Conservation (phyloP, 2,329 filamentous ascomycete species). For the Xylaria hypoxylon region DNA sequence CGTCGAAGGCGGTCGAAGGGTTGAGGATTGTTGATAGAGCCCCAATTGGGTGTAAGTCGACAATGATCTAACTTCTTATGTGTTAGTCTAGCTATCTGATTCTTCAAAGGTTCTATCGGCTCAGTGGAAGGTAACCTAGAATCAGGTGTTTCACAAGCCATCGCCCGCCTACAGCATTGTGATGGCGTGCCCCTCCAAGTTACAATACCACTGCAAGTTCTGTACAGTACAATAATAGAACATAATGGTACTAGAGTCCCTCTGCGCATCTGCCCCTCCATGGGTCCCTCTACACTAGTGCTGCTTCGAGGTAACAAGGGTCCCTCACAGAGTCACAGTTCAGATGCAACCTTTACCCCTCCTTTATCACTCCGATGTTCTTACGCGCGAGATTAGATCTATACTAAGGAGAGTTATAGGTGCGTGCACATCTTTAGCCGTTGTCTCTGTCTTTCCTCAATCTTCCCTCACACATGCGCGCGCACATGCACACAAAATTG, state of each 20-base stretch:
- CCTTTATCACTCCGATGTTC: conserved; percentile 24
- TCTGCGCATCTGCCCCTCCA: conserved; percentile 21
- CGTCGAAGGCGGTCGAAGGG: too few relatives aligned
- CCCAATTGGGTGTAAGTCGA: conserved; percentile 13
- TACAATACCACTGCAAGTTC: not conserved
- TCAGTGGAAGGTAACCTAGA: not conserved
- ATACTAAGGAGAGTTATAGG: too few relatives aligned
- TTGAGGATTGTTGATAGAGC: conserved; percentile 17
- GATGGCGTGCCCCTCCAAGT: conserved; percentile 18
- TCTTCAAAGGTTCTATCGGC: not conserved
- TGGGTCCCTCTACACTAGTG: conserved; percentile 2
- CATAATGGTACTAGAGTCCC: not conserved
- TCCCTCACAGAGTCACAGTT: conserved; percentile 13
- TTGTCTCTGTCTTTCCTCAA: not conserved
- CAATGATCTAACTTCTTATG: conserved; percentile 8
- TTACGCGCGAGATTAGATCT: conserved; percentile 3
- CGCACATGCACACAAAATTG: not conserved
- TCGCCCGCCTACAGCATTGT: conserved; percentile 11
- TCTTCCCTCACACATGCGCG: not conserved
- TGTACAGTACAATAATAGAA: conserved; percentile 10
- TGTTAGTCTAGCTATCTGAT: not conserved
- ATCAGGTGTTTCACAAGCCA: conserved; percentile 24
- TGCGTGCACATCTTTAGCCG: not conserved
- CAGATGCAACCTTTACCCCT: conserved; percentile 26
- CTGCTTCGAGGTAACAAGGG: not conserved